phyloP scores from a whole-genome alignment of 306 rosid genomes.

The Herpetospermum pedunculosum region DNA sequence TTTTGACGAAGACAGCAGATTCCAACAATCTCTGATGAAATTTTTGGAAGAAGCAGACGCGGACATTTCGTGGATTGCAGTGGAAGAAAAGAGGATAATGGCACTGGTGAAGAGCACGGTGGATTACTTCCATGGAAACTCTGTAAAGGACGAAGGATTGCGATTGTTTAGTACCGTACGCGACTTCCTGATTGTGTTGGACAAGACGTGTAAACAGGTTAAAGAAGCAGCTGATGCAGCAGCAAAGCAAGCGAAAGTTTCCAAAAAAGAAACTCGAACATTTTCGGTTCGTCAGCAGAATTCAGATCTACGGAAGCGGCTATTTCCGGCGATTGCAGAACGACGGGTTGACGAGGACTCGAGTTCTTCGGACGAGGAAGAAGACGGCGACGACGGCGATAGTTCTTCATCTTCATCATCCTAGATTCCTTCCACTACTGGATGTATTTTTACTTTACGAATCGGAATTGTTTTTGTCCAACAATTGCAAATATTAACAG shows the following conservation, averaged over 20 bases:
- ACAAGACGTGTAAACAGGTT: conserved; percentile 64
- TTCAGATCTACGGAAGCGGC: conserved; percentile 26
- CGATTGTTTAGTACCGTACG: conserved; percentile 59
- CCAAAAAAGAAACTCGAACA: conserved; percentile 31
- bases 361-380: conserved; percentile 51
- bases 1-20: conserved; percentile 42
- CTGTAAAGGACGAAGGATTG: conserved; percentile 85
- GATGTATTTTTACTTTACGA: not conserved
- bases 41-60: conserved; percentile 39
- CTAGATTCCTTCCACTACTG: not conserved
- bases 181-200: conserved; percentile 66
- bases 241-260: conserved; percentile 17
- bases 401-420: conserved; percentile 17
- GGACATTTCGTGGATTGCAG: conserved; percentile 35
- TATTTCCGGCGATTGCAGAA: conserved; percentile 72
- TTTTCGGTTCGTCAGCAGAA: conserved; percentile 11
- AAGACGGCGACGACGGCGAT: conserved; percentile 35
- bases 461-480: not conserved
- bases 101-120: conserved; percentile 56
- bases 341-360: conserved; percentile 37
- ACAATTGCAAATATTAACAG: no score
- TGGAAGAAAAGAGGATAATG: conserved; percentile 72
- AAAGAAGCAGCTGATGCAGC: conserved; percentile 14
- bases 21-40: conserved; percentile 18
- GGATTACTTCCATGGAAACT: conserved; percentile 77